phyloP scores from a whole-genome alignment of 2,329 filamentous ascomycete genomes.

The Pseudogymnoascus sp. region DNA sequence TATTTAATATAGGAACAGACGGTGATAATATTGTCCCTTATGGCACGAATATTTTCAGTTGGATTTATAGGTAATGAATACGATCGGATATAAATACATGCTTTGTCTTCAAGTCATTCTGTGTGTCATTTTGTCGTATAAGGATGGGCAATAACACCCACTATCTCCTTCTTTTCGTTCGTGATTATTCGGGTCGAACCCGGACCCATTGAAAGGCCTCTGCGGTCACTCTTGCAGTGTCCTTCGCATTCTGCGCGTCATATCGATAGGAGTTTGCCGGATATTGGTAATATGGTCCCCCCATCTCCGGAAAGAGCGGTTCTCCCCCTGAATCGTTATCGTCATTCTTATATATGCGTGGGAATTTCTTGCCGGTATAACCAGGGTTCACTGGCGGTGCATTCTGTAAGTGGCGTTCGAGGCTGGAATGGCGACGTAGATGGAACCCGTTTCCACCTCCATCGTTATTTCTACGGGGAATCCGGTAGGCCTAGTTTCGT shows the following conservation, averaged over 20 bases:
- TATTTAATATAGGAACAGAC: not conserved
- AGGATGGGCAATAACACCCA: not conserved
- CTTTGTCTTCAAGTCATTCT: not conserved
- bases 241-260: not conserved
- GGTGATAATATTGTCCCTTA: not conserved
- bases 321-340: no score
- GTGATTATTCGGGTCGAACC: not conserved
- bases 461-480: no score
- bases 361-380: no score
- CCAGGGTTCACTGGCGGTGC: no score
- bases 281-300: not conserved
- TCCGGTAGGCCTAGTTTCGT: no score
- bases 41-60: not conserved
- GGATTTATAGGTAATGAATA: not conserved
- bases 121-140: not conserved
- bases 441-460: no score
- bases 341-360: no score
- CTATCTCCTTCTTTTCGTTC: not conserved
- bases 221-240: slow-evolving; percentile 11
- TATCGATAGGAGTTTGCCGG: not conserved
- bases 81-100: not conserved
- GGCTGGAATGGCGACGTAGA: no score
- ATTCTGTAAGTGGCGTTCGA: no score
- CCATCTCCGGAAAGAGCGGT: no score
- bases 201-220: not conserved